Conservation (phyloP, 495 filamentous ascomycete species). For the Astrothelium subdiscretum region DNA sequence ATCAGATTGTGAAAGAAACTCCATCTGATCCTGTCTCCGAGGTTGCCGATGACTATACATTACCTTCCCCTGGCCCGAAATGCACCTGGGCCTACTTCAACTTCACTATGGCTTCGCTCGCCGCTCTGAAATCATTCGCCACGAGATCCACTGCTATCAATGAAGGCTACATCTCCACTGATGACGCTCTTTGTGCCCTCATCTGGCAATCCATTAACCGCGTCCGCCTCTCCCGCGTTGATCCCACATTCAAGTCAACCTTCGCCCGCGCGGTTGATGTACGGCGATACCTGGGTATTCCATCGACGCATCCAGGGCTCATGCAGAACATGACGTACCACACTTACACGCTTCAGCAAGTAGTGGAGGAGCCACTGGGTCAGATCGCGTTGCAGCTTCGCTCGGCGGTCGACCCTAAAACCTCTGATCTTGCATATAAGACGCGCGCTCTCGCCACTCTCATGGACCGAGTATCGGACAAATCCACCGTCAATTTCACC, state of each 20-base stretch:
- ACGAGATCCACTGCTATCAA: conserved; percentile 17
- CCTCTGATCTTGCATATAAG: conserved; percentile 23
- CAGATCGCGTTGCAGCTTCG: conserved; percentile 36
- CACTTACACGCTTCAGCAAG: conserved; percentile 21
- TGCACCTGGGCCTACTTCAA: conserved; percentile 35
- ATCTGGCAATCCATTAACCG: conserved; percentile 40
- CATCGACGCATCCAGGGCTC: conserved; percentile 35
- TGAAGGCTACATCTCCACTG: conserved; percentile 28
- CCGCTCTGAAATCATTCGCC: conserved; percentile 33
- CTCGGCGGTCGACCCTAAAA: conserved; percentile 29
- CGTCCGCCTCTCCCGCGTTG: conserved; percentile 32
- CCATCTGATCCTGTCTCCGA: conserved; percentile 4
- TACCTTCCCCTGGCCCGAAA: conserved; percentile 13
- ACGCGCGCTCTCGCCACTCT: conserved; percentile 35
- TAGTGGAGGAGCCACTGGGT: conserved; percentile 30
- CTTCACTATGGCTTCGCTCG: conserved; percentile 26
- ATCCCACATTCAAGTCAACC: conserved; percentile 19
- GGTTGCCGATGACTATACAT: conserved; percentile 1
- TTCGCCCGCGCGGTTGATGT: conserved; percentile 43
- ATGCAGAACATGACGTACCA: conserved; percentile 34
- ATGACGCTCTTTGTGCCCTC: conserved; percentile 43
- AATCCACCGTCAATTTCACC: conserved; percentile 20
- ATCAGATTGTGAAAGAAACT: conserved; percentile 27
- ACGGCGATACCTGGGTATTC: conserved; percentile 34
- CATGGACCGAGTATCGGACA: conserved; percentile 26